phyloP scores from a whole-genome alignment of 371 early-diverging fungal genomes.

The Mucor irregularis region DNA sequence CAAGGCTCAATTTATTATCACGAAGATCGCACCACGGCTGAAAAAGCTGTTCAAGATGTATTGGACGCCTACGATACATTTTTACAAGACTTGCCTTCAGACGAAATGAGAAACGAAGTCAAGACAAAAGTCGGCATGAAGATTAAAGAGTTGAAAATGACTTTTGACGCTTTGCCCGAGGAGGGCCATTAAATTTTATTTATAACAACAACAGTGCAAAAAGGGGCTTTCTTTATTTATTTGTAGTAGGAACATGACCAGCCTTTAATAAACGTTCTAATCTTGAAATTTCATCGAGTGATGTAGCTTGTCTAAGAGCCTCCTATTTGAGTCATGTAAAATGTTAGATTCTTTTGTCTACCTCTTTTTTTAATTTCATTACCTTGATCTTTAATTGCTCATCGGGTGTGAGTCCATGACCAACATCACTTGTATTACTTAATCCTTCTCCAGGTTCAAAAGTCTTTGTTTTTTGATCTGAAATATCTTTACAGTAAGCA shows the following conservation, averaged over 20 bases:
- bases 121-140: constrained; percentile 40
- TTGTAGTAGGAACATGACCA: constrained; percentile 54
- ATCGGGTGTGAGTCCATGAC: constrained; percentile 53
- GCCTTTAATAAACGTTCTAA: constrained; percentile 70
- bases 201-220: neutral
- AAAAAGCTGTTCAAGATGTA: constrained; percentile 40
- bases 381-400: constrained; percentile 65
- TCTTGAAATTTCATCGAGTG: constrained; percentile 76
- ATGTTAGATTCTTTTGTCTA: neutral
- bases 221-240: constrained; percentile 5
- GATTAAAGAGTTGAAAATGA: constrained; percentile 39
- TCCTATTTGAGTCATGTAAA: constrained; percentile 33
- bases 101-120: constrained; percentile 39
- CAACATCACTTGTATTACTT: constrained; percentile 34
- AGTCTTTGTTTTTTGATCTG: constrained; percentile 64
- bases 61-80: constrained; percentile 34
- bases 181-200: constrained; percentile 18
- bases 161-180: constrained; percentile 37
- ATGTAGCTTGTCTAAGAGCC: constrained; percentile 75
- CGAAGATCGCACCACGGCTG: constrained; percentile 36
- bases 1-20: constrained; percentile 47
- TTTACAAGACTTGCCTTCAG: constrained; percentile 30
- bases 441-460: constrained; percentile 80
- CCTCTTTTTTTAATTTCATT: neutral
- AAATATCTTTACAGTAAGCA: constrained; percentile 60